These are phyloP conservation scores for Austropuccinia psidii DNA, from an alignment of 1,284 basidiomycete species.

Conservation along the genomic window DNA sequence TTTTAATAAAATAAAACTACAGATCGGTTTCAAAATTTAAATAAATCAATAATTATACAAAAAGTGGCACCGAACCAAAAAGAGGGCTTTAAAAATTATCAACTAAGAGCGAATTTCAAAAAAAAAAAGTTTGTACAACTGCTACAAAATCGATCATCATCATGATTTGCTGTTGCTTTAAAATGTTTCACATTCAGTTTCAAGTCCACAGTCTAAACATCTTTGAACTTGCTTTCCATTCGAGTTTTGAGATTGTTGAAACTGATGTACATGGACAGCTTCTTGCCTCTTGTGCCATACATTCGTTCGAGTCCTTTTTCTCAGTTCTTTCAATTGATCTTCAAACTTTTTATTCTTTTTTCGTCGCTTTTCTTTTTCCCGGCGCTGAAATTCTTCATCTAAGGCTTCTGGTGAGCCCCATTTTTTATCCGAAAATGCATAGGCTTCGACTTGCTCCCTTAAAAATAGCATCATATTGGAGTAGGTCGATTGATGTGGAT, in stretches of 20 bases:
- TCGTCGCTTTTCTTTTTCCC: constrained; percentile 73
- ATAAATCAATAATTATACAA: too few relatives aligned
- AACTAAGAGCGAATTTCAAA: too few relatives aligned
- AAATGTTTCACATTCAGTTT: constrained; percentile 45
- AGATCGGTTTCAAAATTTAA: too few relatives aligned
- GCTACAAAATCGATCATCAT: too few relatives aligned
- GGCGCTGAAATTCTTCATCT: constrained; percentile 75
- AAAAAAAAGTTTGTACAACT: too few relatives aligned
- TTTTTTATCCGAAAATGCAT: constrained; percentile 76
- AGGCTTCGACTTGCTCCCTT: constrained; percentile 86
- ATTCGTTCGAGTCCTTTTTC: constrained; percentile 75
- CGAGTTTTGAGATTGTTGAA: constrained; percentile 57
- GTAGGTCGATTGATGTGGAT: constrained; percentile 93
- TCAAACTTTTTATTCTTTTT: constrained; percentile 92
- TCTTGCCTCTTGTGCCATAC: constrained; percentile 80
- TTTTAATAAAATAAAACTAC: too few relatives aligned
- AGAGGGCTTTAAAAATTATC: too few relatives aligned
- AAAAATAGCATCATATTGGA: constrained; percentile 99
- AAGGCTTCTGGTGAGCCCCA: constrained; percentile 91
- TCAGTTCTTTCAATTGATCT: constrained; percentile 68
- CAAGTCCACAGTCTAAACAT: constrained; percentile 77
- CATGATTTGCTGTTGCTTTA: too few relatives aligned
- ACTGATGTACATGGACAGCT: constrained; percentile 75
- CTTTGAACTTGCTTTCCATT: constrained; percentile 53
- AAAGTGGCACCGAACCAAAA: too few relatives aligned